Percentiles rank a stretch among this genome's conserved stretches.
Conservation (phyloP, 73 alveolate species). For the Paramecium sonneborni region DNA sequence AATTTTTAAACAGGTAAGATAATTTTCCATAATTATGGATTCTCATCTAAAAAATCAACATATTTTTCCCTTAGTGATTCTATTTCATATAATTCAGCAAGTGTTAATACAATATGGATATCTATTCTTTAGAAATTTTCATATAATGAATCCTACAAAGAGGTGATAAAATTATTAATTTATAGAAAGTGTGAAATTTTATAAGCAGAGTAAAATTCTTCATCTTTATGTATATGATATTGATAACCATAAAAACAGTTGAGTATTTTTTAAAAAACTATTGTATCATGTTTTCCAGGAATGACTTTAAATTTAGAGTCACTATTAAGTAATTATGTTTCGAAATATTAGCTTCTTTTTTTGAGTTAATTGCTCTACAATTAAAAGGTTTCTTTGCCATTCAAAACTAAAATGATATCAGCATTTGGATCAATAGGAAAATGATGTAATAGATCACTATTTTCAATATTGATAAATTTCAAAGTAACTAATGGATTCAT, state of each 20-base stretch:
- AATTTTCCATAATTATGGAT: conserved; percentile 11
- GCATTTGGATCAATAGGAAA: neutral
- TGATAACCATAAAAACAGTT: neutral
- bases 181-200: neutral
- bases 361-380: neutral
- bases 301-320: conserved; percentile 11
- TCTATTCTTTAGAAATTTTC: neutral
- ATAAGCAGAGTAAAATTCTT: conserved; percentile 10
- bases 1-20: neutral
- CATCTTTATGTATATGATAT: neutral
- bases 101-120: neutral
- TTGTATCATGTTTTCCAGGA: neutral
- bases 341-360: neutral
- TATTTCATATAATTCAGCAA: neutral
- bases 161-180: neutral
- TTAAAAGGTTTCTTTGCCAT: conserved; percentile 25
- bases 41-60: neutral
- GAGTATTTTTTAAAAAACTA: neutral
- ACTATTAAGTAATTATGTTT: neutral
- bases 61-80: neutral
- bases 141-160: neutral
- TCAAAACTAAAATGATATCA: neutral
- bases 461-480: neutral
- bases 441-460: neutral
- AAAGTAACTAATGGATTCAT: neutral